A percentile compares a stretch with the other conserved stretches of the same genome.
Conservation (phyloP, 1,139 yeast genomes). For the Debaryomycetaceae sp. region DNA sequence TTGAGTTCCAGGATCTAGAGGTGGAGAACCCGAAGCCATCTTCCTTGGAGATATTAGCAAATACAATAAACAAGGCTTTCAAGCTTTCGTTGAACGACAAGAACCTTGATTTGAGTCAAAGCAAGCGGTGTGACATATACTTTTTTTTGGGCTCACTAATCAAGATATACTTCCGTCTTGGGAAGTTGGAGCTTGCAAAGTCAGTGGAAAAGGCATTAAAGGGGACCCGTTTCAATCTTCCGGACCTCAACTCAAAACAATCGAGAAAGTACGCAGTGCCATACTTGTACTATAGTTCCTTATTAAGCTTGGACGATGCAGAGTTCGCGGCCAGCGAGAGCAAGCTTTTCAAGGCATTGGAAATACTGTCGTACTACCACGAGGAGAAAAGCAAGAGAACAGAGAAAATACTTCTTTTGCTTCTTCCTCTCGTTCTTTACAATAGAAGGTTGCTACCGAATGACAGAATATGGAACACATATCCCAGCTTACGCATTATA, state of each 20-base stretch:
- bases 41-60: slow-evolving; percentile 55
- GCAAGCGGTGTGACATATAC: slow-evolving; percentile 67
- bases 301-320: slow-evolving; percentile 60
- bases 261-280: slow-evolving; percentile 54
- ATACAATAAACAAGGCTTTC: slow-evolving; percentile 69
- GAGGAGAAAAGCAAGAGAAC: slow-evolving; percentile 24
- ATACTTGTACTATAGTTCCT: slow-evolving; percentile 64
- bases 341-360: slow-evolving; percentile 48
- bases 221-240: slow-evolving; percentile 44
- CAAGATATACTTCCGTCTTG: slow-evolving; percentile 65
- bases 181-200: slow-evolving; percentile 72
- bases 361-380: slow-evolving; percentile 21
- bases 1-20: slow-evolving; percentile 8
- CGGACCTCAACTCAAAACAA: slow-evolving; percentile 47
- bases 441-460: slow-evolving; percentile 42
- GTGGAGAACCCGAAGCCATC: slow-evolving; percentile 7
- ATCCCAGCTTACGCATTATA: slow-evolving; percentile 39
- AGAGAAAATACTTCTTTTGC: slow-evolving; percentile 43
- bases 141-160: slow-evolving; percentile 72
- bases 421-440: slow-evolving; percentile 55
- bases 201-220: slow-evolving; percentile 72
- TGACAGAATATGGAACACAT: slow-evolving; percentile 35
- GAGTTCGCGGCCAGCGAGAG: slow-evolving; percentile 50
- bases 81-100: slow-evolving; percentile 79
- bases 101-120: slow-evolving; percentile 43